Evolutionary conservation across 1,139 yeast species (phyloP).

Genomic region (Taiozyma sp.): DNA sequence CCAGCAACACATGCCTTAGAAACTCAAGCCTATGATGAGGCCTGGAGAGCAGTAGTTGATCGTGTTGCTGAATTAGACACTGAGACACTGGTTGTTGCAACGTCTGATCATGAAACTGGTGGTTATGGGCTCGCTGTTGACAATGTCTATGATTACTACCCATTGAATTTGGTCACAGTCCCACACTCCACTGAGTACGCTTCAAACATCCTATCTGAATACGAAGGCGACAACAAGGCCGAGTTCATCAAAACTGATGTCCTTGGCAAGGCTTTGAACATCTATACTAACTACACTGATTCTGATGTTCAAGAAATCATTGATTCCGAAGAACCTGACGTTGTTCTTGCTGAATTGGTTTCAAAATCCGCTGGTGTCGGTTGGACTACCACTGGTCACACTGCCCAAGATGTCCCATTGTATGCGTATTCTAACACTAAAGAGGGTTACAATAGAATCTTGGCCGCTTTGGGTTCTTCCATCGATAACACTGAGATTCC

Average conservation of each 20-base stretch:
- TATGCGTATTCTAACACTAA: constrained; percentile 22
- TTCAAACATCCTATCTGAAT: constrained; percentile 7
- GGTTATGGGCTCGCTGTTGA: constrained; percentile 19
- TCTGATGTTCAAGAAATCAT: constrained; percentile 12
- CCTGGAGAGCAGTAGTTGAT: constrained; percentile 23
- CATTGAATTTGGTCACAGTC: constrained; percentile 13
- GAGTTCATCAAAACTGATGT: constrained; percentile 14
- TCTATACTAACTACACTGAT: constrained; percentile 19
- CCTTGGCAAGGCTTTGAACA: constrained; percentile 14
- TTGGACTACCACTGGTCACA: constrained; percentile 22
- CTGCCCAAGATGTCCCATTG: constrained; percentile 22
- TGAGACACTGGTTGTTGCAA: constrained; percentile 22
- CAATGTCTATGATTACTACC: constrained; percentile 19
- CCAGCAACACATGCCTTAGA: constrained; percentile 20
- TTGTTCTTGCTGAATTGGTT: constrained; percentile 12
- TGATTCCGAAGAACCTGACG: constrained; percentile 9
- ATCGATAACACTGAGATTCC: constrained; percentile 23
- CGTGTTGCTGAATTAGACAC: constrained; percentile 19
- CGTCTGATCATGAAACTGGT: constrained; percentile 25
- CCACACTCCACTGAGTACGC: constrained; percentile 23
- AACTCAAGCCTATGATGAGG: constrained; percentile 18
- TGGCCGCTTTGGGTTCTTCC: constrained; percentile 21
- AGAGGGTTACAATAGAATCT: constrained; percentile 19
- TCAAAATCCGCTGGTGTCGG: constrained; percentile 19
- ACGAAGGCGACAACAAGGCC: constrained; percentile 16